Evolutionary conservation across 768 basidiomycete species (phyloP).

Genomic region (Russula dissimulans): DNA sequence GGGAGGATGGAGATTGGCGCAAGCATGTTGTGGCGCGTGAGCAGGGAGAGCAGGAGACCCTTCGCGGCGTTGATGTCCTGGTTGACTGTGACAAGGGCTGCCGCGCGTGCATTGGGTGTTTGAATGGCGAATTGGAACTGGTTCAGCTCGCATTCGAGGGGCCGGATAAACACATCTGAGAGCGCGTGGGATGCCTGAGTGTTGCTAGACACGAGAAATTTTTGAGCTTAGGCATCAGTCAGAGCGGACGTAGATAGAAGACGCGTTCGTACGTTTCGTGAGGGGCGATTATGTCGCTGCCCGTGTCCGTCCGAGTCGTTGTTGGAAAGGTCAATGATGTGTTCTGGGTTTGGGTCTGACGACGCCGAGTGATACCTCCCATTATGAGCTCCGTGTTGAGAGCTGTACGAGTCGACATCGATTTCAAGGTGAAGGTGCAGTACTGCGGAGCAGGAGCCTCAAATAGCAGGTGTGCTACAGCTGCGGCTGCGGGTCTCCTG

Average conservation of each 20-base stretch:
- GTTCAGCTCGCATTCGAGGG: neutral
- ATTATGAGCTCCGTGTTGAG: no score
- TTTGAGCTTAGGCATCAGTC: neutral
- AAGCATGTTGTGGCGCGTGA: neutral
- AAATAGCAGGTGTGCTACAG: no score
- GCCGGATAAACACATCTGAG: neutral
- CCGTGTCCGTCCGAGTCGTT: no score
- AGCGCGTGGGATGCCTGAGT: neutral
- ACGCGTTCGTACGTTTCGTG: neutral
- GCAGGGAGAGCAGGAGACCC: neutral
- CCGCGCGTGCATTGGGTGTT: neutral
- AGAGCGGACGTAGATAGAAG: neutral
- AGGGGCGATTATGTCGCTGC: neutral
- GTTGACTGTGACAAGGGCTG: neutral
- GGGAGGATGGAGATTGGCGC: neutral
- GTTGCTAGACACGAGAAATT: neutral
- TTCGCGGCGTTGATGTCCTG: neutral
- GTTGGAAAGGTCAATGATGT: no score
- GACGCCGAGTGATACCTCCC: no score
- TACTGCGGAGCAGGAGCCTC: no score
- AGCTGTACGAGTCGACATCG: no score
- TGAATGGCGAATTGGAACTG: neutral
- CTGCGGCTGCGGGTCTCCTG: no score
- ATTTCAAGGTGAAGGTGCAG: no score
- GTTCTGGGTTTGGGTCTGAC: no score